Conservation (phyloP, 192 early-diverging fungal genomes). For the Mycoemilia scoparia region DNA sequence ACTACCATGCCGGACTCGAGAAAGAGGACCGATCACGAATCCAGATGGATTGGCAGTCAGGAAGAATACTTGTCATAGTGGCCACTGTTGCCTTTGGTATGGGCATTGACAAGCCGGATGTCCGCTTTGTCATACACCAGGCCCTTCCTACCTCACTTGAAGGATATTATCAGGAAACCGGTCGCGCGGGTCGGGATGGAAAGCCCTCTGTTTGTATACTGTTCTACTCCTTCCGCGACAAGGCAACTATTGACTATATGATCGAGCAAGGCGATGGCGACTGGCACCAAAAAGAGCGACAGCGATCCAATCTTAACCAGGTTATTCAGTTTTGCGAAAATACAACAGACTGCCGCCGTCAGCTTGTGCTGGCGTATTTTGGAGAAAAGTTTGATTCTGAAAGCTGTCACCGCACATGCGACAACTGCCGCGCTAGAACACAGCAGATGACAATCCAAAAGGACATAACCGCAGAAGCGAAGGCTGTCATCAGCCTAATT, state of each 20-base stretch:
- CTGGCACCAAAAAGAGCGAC: slow-evolving; percentile 62
- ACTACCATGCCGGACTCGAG: slow-evolving; percentile 81
- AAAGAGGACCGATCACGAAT: slow-evolving; percentile 54
- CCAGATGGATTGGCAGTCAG: slow-evolving; percentile 70
- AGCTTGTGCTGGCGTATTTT: slow-evolving; percentile 80
- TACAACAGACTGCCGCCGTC: slow-evolving; percentile 64
- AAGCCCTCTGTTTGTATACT: slow-evolving; percentile 63
- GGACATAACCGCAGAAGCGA: slow-evolving; percentile 36
- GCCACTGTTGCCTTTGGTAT: slow-evolving; percentile 97
- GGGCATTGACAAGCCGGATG: slow-evolving; percentile 94
- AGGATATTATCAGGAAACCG: slow-evolving; percentile 94
- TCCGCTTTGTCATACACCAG: slow-evolving; percentile 90
- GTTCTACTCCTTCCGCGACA: slow-evolving; percentile 65
- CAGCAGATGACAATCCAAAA: slow-evolving; percentile 7
- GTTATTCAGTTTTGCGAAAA: slow-evolving; percentile 77
- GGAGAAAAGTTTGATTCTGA: slow-evolving; percentile 55
- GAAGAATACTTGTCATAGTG: slow-evolving; percentile 62
- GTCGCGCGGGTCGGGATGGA: slow-evolving; percentile 89
- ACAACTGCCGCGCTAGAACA: slow-evolving; percentile 52
- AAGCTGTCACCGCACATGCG: slow-evolving; percentile 61
- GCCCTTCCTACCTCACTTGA: slow-evolving; percentile 77
- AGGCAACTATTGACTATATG: slow-evolving; percentile 47
- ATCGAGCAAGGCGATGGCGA: slow-evolving; percentile 72
- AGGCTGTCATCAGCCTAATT: slow-evolving; percentile 33
- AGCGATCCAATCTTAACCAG: slow-evolving; percentile 38